Conservation (phyloP, 331 rosid genomes). For the Phaseolus coccineus region DNA sequence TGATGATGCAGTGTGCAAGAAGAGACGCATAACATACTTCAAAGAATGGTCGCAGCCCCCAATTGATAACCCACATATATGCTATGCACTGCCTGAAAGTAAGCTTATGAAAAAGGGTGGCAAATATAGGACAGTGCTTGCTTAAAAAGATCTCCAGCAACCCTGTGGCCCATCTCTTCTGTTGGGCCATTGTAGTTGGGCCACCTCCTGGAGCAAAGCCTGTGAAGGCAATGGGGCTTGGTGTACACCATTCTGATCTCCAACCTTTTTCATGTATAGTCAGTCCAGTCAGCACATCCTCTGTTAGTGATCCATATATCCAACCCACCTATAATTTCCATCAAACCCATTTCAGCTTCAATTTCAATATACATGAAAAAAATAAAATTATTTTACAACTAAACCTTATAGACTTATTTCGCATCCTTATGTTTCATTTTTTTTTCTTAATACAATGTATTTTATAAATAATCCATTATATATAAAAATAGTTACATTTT, state of each 20-base stretch:
- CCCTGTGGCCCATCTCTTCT: slow-evolving; percentile 77
- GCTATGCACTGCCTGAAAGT: slow-evolving; percentile 52
- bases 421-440: too few species aligned
- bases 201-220: slow-evolving; percentile 67
- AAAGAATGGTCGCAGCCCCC: slow-evolving; percentile 49
- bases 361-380: background rate
- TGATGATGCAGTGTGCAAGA: slow-evolving; percentile 58
- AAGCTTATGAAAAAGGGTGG: slow-evolving; percentile 53
- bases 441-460: too few species aligned
- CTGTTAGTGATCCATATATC: slow-evolving; percentile 70
- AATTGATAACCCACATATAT: slow-evolving; percentile 50
- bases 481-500: too few species aligned
- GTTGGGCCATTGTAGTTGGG: slow-evolving; percentile 62
- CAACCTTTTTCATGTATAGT: slow-evolving; percentile 70
- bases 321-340: slow-evolving; percentile 63
- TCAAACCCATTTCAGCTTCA: background rate
- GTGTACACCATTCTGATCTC: slow-evolving; percentile 57
- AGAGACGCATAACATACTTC: slow-evolving; percentile 61
- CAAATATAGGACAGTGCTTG: slow-evolving; percentile 56
- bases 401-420: too few species aligned
- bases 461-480: too few species aligned
- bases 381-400: too few species aligned
- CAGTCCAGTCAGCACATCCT: slow-evolving; percentile 67
- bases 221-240: slow-evolving; percentile 59
- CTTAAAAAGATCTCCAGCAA: slow-evolving; percentile 57